Evolutionary conservation across 2,329 filamentous ascomycete genomes (phyloP), one percentile per base, ranked within the genome.

Genomic region (Ophiostoma montium): DNA sequence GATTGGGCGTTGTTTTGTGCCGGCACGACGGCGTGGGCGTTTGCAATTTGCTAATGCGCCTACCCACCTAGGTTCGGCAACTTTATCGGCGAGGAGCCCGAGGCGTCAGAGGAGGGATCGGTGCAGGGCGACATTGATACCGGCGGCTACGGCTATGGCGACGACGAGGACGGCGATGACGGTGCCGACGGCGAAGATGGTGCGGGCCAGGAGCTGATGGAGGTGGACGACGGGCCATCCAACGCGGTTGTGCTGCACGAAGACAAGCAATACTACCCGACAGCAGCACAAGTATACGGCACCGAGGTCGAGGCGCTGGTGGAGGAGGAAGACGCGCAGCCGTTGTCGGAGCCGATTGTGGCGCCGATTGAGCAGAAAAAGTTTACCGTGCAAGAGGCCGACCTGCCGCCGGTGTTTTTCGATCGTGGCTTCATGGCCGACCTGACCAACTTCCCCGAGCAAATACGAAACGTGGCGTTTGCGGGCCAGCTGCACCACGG

Each of bases 181-280:
- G 72, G 76, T 30, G 78, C 78, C 47, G 76, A 80, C 52, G 78
- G 77, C 16, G 77, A 74, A 53, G 77, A 77, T 44, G 70, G 67
- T 36, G 74, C 80, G 35, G 82, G 84, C 42, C 83, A 94, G 63
- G 85, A 95, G 67, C 70, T 92, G 58, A 96, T 98, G 90, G 86
- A 96, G 60, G 70, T 96, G 39, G 90, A 96, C 64, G 83, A 89
- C 45, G 88, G 85, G 13, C 86, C 90, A 3, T 95, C 89, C 5
- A 98, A 96, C 65, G 90, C 92, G 47, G 88, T 98, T n/a, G 77
- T 98, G 51, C 76, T 98, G 42, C 92, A 98, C 68, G 92, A 98
- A 72, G 92, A 98, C 69, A 98, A 98, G 66, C 92, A 96, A 64
- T 98, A 98, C 67, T 98, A 98, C 63, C 92, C 92, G 30, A 95